Percentiles rank a stretch among this genome's conserved stretches.
Evolutionary conservation across 73 alveolate species (phyloP).

Genomic region (Uronychia setigera): DNA sequence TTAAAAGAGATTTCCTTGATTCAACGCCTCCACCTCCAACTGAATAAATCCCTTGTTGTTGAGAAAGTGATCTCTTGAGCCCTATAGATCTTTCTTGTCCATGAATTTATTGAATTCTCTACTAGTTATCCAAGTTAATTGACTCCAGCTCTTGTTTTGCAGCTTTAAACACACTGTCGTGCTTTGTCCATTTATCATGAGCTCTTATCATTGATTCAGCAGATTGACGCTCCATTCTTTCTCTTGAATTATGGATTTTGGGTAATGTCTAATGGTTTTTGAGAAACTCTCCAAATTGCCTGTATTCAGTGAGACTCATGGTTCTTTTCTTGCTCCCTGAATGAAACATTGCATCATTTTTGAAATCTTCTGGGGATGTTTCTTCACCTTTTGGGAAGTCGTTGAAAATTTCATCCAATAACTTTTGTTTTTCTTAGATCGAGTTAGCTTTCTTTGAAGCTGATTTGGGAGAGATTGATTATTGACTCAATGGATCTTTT

Average conservation of each 20-base stretch:
- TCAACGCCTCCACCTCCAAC: too few species aligned
- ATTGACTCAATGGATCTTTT: background rate
- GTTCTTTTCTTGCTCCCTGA: background rate
- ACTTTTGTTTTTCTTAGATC: background rate
- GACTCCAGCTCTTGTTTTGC: background rate
- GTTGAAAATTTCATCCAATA: background rate
- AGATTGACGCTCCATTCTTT: background rate
- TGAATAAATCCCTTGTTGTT: too few species aligned
- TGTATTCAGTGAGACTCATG: background rate
- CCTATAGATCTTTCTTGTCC: too few species aligned
- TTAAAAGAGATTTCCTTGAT: too few species aligned
- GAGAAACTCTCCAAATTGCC: background rate
- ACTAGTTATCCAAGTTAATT: too few species aligned
- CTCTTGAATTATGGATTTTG: too few species aligned
- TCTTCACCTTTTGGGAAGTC: background rate
- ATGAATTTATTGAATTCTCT: too few species aligned
- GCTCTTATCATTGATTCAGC: background rate
- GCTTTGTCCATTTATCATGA: background rate
- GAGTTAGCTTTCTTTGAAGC: background rate
- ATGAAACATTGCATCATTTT: too few species aligned
- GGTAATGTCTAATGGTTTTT: background rate
- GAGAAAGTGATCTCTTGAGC: too few species aligned
- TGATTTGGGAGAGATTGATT: background rate
- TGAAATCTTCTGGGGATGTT: too few species aligned
- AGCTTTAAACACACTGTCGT: background rate